Evolutionary conservation across 768 basidiomycete species (phyloP).

Genomic region (Dioszegia hungarica): DNA sequence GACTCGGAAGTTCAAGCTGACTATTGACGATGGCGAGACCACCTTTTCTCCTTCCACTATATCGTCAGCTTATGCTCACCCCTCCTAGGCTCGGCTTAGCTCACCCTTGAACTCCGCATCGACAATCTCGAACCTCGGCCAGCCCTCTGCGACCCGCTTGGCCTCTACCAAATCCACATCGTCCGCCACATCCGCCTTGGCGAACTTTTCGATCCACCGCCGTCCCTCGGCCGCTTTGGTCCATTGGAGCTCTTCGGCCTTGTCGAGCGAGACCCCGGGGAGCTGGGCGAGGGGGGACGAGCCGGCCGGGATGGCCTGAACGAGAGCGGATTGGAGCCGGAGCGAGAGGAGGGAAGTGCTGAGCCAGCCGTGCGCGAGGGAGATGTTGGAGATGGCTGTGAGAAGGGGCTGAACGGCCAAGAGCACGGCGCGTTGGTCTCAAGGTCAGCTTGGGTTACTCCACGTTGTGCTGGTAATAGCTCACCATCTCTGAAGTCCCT

Average conservation of each 20-base stretch:
- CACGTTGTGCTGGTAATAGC: no score
- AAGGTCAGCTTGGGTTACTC: conserved; percentile 1
- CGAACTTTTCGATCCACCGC: conserved; percentile 48
- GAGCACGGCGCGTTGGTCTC: conserved; percentile 64
- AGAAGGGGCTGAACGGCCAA: conserved; percentile 68
- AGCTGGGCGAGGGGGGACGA: conserved; percentile 62
- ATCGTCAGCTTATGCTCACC: not conserved
- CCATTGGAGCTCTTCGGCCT: conserved; percentile 41
- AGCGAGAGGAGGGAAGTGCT: conserved; percentile 69
- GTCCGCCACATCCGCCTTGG: conserved; percentile 21
- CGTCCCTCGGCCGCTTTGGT: conserved; percentile 53
- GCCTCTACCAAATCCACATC: conserved; percentile 51
- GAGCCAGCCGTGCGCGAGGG: conserved; percentile 84
- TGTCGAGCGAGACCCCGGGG: conserved; percentile 59
- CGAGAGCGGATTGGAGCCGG: conserved; percentile 74
- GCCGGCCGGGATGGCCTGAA: conserved; percentile 64
- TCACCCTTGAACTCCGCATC: conserved; percentile 80
- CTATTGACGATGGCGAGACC: conserved; percentile 81
- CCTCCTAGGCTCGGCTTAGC: conserved; percentile 10
- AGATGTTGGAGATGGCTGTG: conserved; percentile 73
- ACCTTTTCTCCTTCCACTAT: conserved; percentile 84
- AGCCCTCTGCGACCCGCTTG: conserved; percentile 62
- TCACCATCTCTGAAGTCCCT: conserved; percentile 62
- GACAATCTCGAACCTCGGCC: conserved; percentile 62
- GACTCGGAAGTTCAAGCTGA: conserved; percentile 77